These are phyloP conservation scores for Epichloe sp. DNA, from an alignment of 2,329 filamentous ascomycete genomes.

Conservation along the genomic window DNA sequence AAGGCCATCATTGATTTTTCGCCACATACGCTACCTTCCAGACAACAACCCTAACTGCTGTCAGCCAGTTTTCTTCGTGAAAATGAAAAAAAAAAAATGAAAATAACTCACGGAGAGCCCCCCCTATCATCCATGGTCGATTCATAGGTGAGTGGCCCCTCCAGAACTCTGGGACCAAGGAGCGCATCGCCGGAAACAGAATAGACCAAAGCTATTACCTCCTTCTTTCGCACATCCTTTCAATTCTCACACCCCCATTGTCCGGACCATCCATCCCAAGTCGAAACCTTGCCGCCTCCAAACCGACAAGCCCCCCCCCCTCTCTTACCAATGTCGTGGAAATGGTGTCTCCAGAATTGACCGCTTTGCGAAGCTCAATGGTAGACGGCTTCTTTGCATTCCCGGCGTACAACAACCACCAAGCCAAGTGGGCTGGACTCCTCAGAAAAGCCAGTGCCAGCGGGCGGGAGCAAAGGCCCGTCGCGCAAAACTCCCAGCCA, in stretches of 20 bases:
- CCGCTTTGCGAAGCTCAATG: background rate
- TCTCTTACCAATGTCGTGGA: background rate
- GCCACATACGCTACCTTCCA: too few species aligned
- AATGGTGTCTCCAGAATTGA: background rate
- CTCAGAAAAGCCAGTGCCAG: background rate
- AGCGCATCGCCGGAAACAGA: constrained; percentile 2
- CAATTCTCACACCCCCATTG: background rate
- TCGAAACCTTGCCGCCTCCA: constrained; percentile 11
- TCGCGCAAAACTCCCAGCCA: constrained; percentile 4
- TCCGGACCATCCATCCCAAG: background rate
- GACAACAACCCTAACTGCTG: too few species aligned
- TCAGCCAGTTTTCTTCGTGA: too few species aligned
- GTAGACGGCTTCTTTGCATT: background rate
- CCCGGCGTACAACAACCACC: background rate
- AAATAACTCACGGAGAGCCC: too few species aligned
- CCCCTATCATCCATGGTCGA: too few species aligned
- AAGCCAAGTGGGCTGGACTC: background rate
- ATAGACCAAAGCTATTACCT: background rate
- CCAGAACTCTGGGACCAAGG: too few species aligned
- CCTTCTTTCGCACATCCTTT: background rate
- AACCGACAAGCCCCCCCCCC: background rate
- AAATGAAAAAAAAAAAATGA: too few species aligned
- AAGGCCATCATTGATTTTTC: too few species aligned
- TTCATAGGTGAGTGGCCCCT: too few species aligned
- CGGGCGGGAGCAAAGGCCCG: constrained; percentile 9